These are phyloP conservation scores for Coccomyxa sp. DNA, from an alignment of 139 green algal genomes.

Conservation along the genomic window DNA sequence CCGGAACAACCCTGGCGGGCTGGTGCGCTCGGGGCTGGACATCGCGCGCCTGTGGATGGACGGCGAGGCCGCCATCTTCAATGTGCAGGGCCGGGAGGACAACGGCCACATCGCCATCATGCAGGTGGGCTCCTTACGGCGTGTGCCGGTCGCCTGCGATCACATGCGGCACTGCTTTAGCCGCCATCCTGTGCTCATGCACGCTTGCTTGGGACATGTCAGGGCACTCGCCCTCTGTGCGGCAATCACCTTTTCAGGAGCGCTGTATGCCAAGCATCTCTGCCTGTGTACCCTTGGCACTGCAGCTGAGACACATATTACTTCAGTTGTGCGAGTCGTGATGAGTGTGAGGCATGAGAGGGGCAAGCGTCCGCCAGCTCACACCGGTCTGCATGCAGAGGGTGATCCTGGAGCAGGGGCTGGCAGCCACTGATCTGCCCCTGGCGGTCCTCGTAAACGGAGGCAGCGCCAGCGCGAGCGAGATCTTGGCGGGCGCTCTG, in stretches of 20 bases:
- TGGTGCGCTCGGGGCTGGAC: constrained; percentile 73
- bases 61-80: constrained; percentile 25
- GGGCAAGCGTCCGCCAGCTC: neutral
- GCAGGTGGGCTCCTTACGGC: constrained; percentile 1
- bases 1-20: constrained; percentile 88
- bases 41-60: constrained; percentile 66
- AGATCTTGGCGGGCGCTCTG: constrained; percentile 89
- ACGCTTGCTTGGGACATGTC: too few species aligned
- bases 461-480: constrained; percentile 65
- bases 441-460: constrained; percentile 87
- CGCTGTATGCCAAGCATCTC: too few species aligned
- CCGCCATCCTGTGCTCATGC: neutral
- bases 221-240: neutral
- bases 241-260: neutral
- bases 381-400: constrained; percentile 14
- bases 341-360: too few species aligned
- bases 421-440: constrained; percentile 44
- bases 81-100: constrained; percentile 20
- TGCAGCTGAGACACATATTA: too few species aligned
- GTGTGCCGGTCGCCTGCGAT: too few species aligned
- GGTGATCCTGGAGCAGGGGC: constrained; percentile 22
- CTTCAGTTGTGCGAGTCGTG: too few species aligned
- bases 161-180: too few species aligned
- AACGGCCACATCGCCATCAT: constrained; percentile 1
- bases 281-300: too few species aligned